Base-by-base conservation (phyloP, 2,329 filamentous ascomycete genomes). In the Phoma sp. region DNA sequence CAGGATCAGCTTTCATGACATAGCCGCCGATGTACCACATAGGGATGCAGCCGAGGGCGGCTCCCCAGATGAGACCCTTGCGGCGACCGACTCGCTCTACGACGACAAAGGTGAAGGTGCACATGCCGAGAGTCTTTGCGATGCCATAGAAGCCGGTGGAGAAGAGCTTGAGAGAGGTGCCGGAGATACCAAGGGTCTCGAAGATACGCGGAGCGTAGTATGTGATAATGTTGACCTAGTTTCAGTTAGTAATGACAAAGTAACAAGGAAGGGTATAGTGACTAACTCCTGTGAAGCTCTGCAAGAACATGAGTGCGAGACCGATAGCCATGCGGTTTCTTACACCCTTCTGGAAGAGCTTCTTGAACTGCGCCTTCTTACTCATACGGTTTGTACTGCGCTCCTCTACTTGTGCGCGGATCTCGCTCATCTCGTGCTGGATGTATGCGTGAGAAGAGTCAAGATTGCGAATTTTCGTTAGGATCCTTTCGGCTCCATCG, bases 1-100 rank as follows among this genome's bases (percentile, higher is more conserved):
- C 76, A 0, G 82, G 81, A 42, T 83, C 78, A 2, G 78, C 79
- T 38, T 80, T 78, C 67, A 81, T 80, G 32, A 84, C 81, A 55
- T 84, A 84, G 6, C 78, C 78, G 0, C 81, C 82, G 2, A 84
- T 78, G 40, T 81, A 78, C 74, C 78, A 83, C 58, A 83, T 77
- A 30, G 79, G 81, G 0, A 78, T 62, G 1, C 78, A 81, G 38
- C 81, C 82, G 6, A 77, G 73, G 11, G 79, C 66, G 0, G 80
- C 81, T 0, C 80, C 81, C 64, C 80, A 72, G 32, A 83, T 79
- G 1, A 79, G 76, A 17, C 72, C 71, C 17, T 76, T 73, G 30
- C 75, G 70, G 18, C 76, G 74, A 7, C 76, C 75, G 15, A 78
- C 66, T 23, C 71, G 68, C 37, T 78, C 76, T 3, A 77, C 73